A percentile compares a stretch with the other conserved stretches of the same genome.
Conservation (phyloP, 192 early-diverging fungal genomes). For the Backusella tuberculispora region DNA sequence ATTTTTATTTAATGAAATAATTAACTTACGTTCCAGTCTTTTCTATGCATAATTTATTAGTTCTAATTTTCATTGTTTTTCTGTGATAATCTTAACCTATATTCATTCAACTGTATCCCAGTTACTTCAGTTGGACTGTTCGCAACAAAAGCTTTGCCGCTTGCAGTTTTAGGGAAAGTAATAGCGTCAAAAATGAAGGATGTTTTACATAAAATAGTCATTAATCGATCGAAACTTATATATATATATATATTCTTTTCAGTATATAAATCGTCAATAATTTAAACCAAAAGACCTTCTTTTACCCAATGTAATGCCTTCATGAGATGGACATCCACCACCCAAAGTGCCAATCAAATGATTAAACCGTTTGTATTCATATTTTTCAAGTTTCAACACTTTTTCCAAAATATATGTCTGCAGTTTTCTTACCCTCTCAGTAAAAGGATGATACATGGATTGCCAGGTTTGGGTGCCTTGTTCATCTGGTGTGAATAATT, state of each 20-base stretch:
- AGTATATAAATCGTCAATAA: background rate
- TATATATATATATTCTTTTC: background rate
- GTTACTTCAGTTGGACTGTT: slow-evolving; percentile 70
- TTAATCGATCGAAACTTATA: slow-evolving; percentile 76
- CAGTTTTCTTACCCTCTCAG: too few species aligned
- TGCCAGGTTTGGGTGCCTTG: slow-evolving; percentile 47
- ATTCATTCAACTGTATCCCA: slow-evolving; percentile 64
- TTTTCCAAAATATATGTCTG: slow-evolving; percentile 78
- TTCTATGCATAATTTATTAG: background rate
- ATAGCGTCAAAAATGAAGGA: slow-evolving; percentile 86
- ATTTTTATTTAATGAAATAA: too few species aligned
- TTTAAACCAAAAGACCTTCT: background rate
- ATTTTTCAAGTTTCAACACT: slow-evolving; percentile 61
- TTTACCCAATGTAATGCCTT: slow-evolving; percentile 74
- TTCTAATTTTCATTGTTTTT: background rate
- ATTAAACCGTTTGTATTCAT: slow-evolving; percentile 66
- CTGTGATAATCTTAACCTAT: slow-evolving; percentile 56
- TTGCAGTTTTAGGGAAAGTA: slow-evolving; percentile 87
- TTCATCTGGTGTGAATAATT: slow-evolving; percentile 78
- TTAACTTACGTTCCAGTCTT: too few species aligned
- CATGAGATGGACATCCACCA: slow-evolving; percentile 88
- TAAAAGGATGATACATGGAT: slow-evolving; percentile 93
- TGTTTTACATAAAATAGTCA: slow-evolving; percentile 73
- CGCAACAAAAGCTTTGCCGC: slow-evolving; percentile 82
- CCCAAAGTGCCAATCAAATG: slow-evolving; percentile 83